phyloP scores from a whole-genome alignment of 257 asterid genomes.

The Echium plantagineum region DNA sequence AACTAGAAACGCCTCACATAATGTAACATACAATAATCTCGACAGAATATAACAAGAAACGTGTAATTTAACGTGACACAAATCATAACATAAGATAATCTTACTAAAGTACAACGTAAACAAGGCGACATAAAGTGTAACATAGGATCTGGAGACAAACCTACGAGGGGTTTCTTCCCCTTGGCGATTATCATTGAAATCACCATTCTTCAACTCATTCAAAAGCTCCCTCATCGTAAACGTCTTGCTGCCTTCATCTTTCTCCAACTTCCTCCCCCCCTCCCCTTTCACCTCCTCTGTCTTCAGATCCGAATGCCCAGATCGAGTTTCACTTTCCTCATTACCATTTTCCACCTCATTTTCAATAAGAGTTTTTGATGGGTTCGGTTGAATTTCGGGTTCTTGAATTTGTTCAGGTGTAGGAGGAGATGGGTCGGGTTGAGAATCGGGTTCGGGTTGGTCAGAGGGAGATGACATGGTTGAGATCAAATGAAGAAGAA shows the following conservation, averaged over 20 bases:
- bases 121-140: too few relatives aligned
- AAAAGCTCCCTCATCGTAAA: slow-evolving; percentile 94
- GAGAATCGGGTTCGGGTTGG: slow-evolving; percentile 14
- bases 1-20: too few relatives aligned
- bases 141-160: slow-evolving; percentile 15
- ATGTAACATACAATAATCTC: too few relatives aligned
- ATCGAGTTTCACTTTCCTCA: slow-evolving; percentile 16
- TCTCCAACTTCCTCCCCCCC: slow-evolving; percentile 3
- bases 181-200: slow-evolving; percentile 25
- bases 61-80: too few relatives aligned
- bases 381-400: slow-evolving; percentile 6
- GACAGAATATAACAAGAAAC: too few relatives aligned
- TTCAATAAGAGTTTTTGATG: background rate
- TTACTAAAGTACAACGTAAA: too few relatives aligned
- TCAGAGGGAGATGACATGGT: slow-evolving; percentile 12
- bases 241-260: slow-evolving; percentile 61
- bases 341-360: slow-evolving; percentile 13
- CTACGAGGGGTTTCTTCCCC: slow-evolving; percentile 62
- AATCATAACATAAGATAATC: too few relatives aligned
- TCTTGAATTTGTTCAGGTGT: slow-evolving; percentile 2
- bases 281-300: too few relatives aligned
- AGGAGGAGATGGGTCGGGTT: slow-evolving; percentile 36
- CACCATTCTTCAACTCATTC: slow-evolving; percentile 74
- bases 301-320: slow-evolving; percentile 19
- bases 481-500: too few relatives aligned